These are phyloP conservation scores for Fulvia fulva DNA, from an alignment of 2,329 filamentous ascomycete genomes.

Conservation along the genomic window DNA sequence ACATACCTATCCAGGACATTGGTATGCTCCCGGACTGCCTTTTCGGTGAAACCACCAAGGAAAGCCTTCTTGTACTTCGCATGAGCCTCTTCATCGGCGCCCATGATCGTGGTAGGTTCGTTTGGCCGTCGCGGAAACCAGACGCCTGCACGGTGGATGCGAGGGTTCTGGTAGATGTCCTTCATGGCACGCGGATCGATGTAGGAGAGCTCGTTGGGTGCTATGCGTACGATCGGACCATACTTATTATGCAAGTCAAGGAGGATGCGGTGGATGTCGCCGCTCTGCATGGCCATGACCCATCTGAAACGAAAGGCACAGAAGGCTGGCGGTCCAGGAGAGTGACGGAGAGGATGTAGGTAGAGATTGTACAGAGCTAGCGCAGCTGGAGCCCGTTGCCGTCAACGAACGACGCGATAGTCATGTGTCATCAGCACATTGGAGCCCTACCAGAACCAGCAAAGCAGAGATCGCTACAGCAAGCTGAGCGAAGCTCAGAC, in stretches of 20 bases:
- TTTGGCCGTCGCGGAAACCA: neutral
- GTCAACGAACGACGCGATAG: neutral
- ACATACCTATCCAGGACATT: neutral
- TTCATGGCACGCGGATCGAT: conserved; percentile 38
- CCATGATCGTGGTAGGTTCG: neutral
- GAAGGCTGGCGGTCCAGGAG: conserved; percentile 4
- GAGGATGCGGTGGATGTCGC: neutral
- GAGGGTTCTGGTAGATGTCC: conserved; percentile 35
- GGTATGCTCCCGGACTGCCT: neutral
- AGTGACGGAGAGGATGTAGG: conserved; percentile 31
- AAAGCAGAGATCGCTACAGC: neutral
- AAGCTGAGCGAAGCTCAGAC: neutral
- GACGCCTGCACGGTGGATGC: neutral
- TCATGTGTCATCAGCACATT: neutral
- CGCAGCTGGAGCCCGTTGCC: neutral
- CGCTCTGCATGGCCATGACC: conserved; percentile 1
- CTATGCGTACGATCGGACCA: conserved; percentile 44
- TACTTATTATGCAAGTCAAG: conserved; percentile 34
- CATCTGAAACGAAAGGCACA: conserved; percentile 7
- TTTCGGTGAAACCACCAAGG: conserved; percentile 2
- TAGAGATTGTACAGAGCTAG: conserved; percentile 41
- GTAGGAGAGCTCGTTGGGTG: conserved; percentile 47
- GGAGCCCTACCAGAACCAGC: neutral
- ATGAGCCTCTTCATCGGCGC: conserved; percentile 3
- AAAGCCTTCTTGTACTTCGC: conserved; percentile 6